Evolutionary conservation across 2,329 filamentous ascomycete genomes (phyloP).

Genomic region (Myriosclerotinia curreyana): DNA sequence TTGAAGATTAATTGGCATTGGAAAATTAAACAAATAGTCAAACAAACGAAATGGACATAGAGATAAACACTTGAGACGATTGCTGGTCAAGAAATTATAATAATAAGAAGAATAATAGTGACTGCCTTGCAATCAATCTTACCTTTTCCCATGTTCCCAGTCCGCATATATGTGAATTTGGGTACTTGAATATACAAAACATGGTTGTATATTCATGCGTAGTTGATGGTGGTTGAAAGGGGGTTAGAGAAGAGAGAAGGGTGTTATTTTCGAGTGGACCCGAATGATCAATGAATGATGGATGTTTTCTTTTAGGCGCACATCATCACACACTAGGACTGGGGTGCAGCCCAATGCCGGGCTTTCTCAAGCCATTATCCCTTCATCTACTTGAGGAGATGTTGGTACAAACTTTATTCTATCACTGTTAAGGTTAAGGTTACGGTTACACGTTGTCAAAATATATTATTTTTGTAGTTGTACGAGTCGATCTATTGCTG

Average conservation of each 20-base stretch:
- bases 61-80: slow-evolving; percentile 7
- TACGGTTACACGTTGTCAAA: slow-evolving; percentile 1
- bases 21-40: not conserved
- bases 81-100: slow-evolving; percentile 1
- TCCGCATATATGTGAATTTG: slow-evolving; percentile 5
- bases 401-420: too few relatives aligned
- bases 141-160: slow-evolving; percentile 14
- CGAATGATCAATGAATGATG: not conserved
- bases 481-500: not conserved
- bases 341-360: slow-evolving; percentile 7
- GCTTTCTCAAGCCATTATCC: not conserved
- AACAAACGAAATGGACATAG: not conserved
- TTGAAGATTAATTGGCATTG: slow-evolving; percentile 20
- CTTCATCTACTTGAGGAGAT: too few relatives aligned
- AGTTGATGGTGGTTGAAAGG: slow-evolving; percentile 43
- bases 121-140: slow-evolving; percentile 10
- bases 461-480: too few relatives aligned
- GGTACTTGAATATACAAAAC: slow-evolving; percentile 27
- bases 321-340: slow-evolving; percentile 9
- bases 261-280: slow-evolving; percentile 10
- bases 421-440: not conserved
- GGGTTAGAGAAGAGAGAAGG: not conserved
- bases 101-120: slow-evolving; percentile 5
- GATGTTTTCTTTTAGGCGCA: not conserved
- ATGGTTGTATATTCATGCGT: slow-evolving; percentile 47